Percentiles rank a stretch among this genome's conserved stretches.
These are phyloP conservation scores for Pichia paraexigua DNA, from an alignment of 805 yeast species.

Conservation along the genomic window DNA sequence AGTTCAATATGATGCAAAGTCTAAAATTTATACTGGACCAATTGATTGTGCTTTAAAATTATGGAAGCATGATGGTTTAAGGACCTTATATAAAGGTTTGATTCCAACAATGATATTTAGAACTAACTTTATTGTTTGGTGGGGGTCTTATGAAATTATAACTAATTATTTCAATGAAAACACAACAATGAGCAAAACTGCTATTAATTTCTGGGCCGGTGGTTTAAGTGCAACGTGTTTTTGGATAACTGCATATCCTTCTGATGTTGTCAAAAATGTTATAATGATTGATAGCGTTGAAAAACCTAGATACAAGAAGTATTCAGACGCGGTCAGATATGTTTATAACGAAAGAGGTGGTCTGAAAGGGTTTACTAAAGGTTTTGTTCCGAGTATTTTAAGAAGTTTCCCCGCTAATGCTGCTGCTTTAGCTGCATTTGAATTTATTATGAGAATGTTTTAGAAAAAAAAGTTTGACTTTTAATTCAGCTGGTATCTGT, in stretches of 20 bases:
- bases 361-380: slow-evolving; percentile 63
- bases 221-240: slow-evolving; percentile 81
- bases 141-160: slow-evolving; percentile 86
- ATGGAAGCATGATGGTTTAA: slow-evolving; percentile 51
- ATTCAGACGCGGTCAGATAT: slow-evolving; percentile 62
- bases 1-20: slow-evolving; percentile 76
- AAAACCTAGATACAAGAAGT: slow-evolving; percentile 62
- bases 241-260: slow-evolving; percentile 86
- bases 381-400: slow-evolving; percentile 70
- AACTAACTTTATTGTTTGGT: slow-evolving; percentile 82
- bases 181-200: slow-evolving; percentile 57
- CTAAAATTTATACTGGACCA: slow-evolving; percentile 68
- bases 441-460: slow-evolving; percentile 62
- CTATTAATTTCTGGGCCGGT: slow-evolving; percentile 87
- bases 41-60: slow-evolving; percentile 61
- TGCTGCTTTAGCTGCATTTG: slow-evolving; percentile 85
- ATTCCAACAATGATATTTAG: slow-evolving; percentile 83
- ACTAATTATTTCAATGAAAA: slow-evolving; percentile 59
- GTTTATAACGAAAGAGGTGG: slow-evolving; percentile 59
- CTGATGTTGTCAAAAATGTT: slow-evolving; percentile 81
- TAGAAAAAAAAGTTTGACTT: not conserved
- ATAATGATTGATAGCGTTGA: slow-evolving; percentile 72
- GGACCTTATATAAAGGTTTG: slow-evolving; percentile 75
- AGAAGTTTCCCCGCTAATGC: slow-evolving; percentile 93
- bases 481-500: not conserved